phyloP scores from a whole-genome alignment of 805 yeast species.

The Monosporozyma siamensis region DNA sequence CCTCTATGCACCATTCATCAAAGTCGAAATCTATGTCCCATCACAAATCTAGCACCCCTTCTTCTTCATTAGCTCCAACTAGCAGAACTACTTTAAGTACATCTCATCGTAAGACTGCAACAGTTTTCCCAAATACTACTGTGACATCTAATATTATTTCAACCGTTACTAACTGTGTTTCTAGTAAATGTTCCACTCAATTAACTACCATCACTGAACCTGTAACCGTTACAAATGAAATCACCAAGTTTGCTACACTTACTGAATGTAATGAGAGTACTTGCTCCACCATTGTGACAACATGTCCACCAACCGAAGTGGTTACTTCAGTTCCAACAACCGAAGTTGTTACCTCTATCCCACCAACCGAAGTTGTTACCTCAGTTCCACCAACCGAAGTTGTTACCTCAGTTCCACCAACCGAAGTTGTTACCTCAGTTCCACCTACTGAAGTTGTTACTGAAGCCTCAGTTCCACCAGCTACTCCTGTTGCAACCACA shows the following conservation, averaged over 20 bases:
- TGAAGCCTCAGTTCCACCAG: neutral
- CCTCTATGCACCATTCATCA: conserved; percentile 2
- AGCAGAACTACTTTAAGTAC: neutral
- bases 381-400: neutral
- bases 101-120: neutral
- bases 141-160: neutral
- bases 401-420: neutral
- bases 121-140: neutral
- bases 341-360: neutral
- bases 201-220: neutral
- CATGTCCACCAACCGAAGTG: conserved; percentile 1
- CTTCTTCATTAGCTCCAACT: neutral
- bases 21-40: neutral
- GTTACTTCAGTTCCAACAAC: conserved; percentile 3
- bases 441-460: neutral
- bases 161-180: neutral
- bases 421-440: neutral
- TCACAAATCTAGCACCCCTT: neutral
- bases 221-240: neutral
- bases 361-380: neutral
- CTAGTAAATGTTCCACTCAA: neutral
- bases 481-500: neutral
- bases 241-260: neutral
- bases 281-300: neutral
- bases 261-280: conserved; percentile 2